phyloP scores from a whole-genome alignment of 1,284 basidiomycete genomes.

The Schizophyllum amplum region DNA sequence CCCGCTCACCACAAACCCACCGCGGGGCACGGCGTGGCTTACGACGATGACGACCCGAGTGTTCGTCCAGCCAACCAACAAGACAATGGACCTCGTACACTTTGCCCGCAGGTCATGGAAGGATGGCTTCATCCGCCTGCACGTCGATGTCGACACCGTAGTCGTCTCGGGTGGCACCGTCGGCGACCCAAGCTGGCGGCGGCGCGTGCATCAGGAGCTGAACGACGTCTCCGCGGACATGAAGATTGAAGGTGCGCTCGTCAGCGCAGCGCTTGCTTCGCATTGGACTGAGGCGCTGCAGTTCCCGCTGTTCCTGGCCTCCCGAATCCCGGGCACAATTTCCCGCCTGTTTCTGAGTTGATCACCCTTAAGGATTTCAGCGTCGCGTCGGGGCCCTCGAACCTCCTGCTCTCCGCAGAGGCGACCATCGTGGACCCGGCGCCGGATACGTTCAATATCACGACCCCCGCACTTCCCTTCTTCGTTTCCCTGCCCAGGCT shows the following conservation, averaged over 20 bases:
- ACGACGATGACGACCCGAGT: constrained; percentile 44
- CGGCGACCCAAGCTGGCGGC: constrained; percentile 41
- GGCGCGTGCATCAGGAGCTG: constrained; percentile 32
- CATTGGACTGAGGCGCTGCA: constrained; percentile 19
- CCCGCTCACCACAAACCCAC: constrained; percentile 50
- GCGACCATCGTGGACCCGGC: constrained; percentile 56
- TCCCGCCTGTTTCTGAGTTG: constrained; percentile 50
- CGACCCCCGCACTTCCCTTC: constrained; percentile 52
- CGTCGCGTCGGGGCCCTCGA: constrained; percentile 37
- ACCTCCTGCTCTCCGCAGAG: constrained; percentile 39
- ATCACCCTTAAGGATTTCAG: constrained; percentile 52
- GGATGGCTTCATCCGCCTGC: constrained; percentile 38
- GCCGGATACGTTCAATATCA: constrained; percentile 38
- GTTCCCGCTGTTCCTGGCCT: constrained; percentile 61
- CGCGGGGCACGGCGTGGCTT: constrained; percentile 49
- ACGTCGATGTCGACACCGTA: constrained; percentile 32
- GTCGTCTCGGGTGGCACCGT: constrained; percentile 44
- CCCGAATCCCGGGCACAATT: constrained; percentile 46
- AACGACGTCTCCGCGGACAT: constrained; percentile 37
- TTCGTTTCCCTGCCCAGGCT: constrained; percentile 39
- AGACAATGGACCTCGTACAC: constrained; percentile 36
- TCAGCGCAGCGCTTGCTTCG: neutral
- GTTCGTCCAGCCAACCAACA: constrained; percentile 44
- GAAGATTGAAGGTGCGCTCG: constrained; percentile 42
- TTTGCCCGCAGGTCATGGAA: constrained; percentile 57